These are phyloP conservation scores for Tritrichomonas musculus DNA, from an alignment of 208 protist genomes.

Conservation along the genomic window DNA sequence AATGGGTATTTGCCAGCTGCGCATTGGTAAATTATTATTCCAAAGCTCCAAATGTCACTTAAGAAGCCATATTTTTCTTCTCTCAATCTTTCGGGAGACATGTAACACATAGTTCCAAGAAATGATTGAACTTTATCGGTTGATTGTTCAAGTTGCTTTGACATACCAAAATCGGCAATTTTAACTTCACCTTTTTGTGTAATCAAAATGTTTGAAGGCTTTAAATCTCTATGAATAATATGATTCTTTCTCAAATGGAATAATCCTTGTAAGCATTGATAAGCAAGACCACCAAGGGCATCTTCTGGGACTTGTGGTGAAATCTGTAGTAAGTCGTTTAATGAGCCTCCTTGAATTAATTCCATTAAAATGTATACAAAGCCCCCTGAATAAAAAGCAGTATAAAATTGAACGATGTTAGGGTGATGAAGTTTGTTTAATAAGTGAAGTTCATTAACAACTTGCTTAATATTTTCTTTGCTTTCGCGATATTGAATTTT, in stretches of 20 bases:
- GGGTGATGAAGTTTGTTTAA: not conserved
- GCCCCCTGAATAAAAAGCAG: not conserved
- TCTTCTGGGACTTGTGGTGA: not conserved
- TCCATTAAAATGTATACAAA: not conserved
- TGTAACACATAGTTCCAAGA: not conserved
- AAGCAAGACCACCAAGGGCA: not conserved
- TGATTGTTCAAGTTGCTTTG: not conserved
- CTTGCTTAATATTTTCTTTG: not conserved
- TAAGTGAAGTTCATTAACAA: not conserved
- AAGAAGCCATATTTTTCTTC: not conserved
- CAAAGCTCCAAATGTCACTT: constrained; percentile 29
- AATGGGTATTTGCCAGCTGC: not conserved
- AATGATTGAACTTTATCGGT: not conserved
- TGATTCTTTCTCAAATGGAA: not conserved
- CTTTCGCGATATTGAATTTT: not conserved
- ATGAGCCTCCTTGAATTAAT: not conserved
- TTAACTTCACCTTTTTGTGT: not conserved
- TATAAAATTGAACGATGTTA: not conserved
- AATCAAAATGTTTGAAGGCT: constrained; percentile 29
- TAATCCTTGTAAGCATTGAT: not conserved
- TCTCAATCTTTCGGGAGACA: constrained; percentile 3
- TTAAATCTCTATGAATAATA: constrained; percentile 18
- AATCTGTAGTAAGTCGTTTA: not conserved
- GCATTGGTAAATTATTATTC: constrained; percentile 12
- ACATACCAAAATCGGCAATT: constrained; percentile 32